A percentile compares a stretch with the other conserved stretches of the same genome.
Conservation (phyloP, 1,139 yeast genomes). For the Pichia sp. region DNA sequence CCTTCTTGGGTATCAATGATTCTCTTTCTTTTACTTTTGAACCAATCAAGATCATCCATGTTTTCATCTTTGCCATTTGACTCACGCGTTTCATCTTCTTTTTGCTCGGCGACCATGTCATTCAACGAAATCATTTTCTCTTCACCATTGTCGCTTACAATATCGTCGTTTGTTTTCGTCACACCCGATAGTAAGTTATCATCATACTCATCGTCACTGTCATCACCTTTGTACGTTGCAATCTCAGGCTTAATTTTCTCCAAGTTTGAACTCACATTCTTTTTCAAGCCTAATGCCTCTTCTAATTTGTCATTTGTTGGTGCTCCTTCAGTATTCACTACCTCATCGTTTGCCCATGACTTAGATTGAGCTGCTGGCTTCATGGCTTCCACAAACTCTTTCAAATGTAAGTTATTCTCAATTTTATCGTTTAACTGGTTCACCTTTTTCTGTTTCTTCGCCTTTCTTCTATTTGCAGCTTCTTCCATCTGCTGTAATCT, state of each 20-base stretch:
- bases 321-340: constrained; percentile 50
- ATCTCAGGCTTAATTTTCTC: constrained; percentile 33
- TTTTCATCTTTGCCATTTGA: constrained; percentile 34
- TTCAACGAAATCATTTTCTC: constrained; percentile 24
- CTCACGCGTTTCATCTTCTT: constrained; percentile 15
- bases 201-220: constrained; percentile 66
- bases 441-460: constrained; percentile 23
- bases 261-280: not conserved
- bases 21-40: constrained; percentile 69
- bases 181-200: constrained; percentile 35
- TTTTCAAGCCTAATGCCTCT: constrained; percentile 21
- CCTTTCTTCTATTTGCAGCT: constrained; percentile 31
- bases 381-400: constrained; percentile 80
- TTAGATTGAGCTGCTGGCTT: constrained; percentile 63
- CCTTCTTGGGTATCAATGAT: constrained; percentile 40
- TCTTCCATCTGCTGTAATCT: constrained; percentile 45
- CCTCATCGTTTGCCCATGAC: constrained; percentile 75
- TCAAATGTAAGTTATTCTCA: constrained; percentile 60
- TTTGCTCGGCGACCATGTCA: constrained; percentile 34
- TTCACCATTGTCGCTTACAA: constrained; percentile 44
- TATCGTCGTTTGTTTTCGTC: constrained; percentile 48
- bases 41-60: constrained; percentile 80
- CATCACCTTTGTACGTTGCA: constrained; percentile 29
- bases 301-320: constrained; percentile 33
- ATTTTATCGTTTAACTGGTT: constrained; percentile 53